Percentiles rank a stretch among this genome's conserved stretches.
These are phyloP conservation scores for Leccinum fibrillosum DNA, from an alignment of 768 basidiomycete species.

Conservation along the genomic window DNA sequence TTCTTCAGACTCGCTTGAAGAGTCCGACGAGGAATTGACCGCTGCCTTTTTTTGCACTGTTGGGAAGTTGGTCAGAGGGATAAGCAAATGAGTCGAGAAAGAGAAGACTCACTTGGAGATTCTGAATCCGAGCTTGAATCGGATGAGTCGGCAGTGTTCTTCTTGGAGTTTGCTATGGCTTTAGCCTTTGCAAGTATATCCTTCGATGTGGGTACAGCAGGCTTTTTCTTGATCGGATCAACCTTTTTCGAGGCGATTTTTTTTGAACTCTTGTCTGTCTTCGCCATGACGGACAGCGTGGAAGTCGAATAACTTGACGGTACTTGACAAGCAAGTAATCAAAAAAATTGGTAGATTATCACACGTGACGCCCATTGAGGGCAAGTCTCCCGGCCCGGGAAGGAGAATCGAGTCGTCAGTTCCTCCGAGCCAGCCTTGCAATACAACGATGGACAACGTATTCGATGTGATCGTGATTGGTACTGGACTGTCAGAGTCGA, in stretches of 20 bases:
- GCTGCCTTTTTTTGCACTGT: constrained; percentile 7
- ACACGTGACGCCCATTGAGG: constrained; percentile 28
- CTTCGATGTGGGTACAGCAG: constrained; percentile 32
- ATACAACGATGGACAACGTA: constrained; percentile 33
- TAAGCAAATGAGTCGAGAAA: not conserved
- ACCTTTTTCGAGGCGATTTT: constrained; percentile 37
- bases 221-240: constrained; percentile 22
- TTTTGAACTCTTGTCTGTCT: constrained; percentile 34
- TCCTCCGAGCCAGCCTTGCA: not conserved
- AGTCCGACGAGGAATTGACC: not conserved
- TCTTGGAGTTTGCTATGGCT: constrained; percentile 15
- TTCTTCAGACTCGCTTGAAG: not conserved
- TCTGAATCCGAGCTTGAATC: not conserved
- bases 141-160: not conserved
- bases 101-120: not conserved
- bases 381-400: constrained; percentile 14
- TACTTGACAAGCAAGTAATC: not conserved
- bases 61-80: not conserved
- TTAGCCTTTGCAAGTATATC: constrained; percentile 43
- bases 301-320: not conserved
- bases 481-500: constrained; percentile 82
- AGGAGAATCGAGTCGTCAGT: not conserved
- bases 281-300: constrained; percentile 33
- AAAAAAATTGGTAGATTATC: constrained; percentile 16
- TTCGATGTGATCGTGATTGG: constrained; percentile 73